A percentile compares a stretch with the other conserved stretches of the same genome.
Conservation (phyloP, 192 early-diverging fungal species). For the Podila horticola region DNA sequence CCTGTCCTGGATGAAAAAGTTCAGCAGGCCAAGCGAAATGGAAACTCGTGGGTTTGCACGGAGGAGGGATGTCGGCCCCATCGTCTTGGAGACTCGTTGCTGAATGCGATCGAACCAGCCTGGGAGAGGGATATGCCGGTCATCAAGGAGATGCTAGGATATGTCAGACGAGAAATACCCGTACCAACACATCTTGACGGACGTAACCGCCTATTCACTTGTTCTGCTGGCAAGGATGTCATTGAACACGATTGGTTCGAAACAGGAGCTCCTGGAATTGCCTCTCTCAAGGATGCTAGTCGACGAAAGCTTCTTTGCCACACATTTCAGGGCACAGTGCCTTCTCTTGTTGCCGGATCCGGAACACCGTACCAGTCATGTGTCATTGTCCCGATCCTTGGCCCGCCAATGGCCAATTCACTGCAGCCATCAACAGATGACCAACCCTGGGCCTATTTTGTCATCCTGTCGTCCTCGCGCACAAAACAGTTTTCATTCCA, state of each 20-base stretch:
- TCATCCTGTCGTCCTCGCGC: constrained; percentile 21
- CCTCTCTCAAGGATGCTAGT: neutral
- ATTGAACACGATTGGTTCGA: constrained; percentile 42
- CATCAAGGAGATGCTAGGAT: constrained; percentile 43
- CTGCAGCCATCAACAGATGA: neutral
- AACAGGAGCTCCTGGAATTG: neutral
- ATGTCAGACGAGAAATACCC: constrained; percentile 32
- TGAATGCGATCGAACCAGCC: constrained; percentile 32
- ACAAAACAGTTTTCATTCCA: constrained; percentile 55
- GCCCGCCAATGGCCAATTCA: constrained; percentile 10
- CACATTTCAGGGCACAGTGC: constrained; percentile 37
- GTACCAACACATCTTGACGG: constrained; percentile 1
- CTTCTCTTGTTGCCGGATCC: neutral
- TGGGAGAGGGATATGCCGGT: constrained; percentile 38
- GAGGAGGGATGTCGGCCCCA: constrained; percentile 43
- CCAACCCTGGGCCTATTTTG: constrained; percentile 45
- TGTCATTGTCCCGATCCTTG: constrained; percentile 29
- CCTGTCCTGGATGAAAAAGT: constrained; percentile 34
- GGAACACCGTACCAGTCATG: constrained; percentile 25
- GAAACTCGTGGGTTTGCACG: constrained; percentile 42
- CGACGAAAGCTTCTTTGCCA: constrained; percentile 26
- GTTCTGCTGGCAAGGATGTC: constrained; percentile 16
- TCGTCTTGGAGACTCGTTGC: constrained; percentile 31
- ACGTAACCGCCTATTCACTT: constrained; percentile 9
- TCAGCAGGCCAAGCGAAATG: constrained; percentile 28